phyloP scores from a whole-genome alignment of 2,329 filamentous ascomycete species.

The Talaromyces islandicus region DNA sequence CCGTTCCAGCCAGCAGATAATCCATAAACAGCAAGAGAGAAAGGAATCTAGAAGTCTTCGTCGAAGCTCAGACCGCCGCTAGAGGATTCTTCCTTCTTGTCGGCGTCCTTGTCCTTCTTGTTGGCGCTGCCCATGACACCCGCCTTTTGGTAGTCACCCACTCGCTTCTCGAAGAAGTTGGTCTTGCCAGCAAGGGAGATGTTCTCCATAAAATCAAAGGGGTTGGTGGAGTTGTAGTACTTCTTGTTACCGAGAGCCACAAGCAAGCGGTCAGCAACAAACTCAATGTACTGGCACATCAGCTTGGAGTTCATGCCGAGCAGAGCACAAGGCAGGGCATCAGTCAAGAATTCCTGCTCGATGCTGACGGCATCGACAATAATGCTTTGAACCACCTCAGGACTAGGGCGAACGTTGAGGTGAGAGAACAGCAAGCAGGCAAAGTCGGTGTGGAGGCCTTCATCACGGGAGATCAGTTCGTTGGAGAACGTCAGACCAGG shows the following conservation, averaged over 20 bases:
- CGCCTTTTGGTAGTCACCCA: conserved; percentile 98
- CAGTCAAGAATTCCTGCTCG: conserved; percentile 96
- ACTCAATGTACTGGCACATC: conserved; percentile 99
- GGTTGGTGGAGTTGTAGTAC: conserved; percentile 86
- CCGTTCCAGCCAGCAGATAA: not conserved
- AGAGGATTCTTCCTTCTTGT: conserved; percentile 25
- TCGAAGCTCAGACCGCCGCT: conserved; percentile 85
- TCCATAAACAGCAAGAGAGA: not conserved
- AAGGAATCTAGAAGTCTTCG: conserved; percentile 76
- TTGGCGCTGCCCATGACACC: conserved; percentile 94
- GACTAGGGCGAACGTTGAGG: conserved; percentile 81
- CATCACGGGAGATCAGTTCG: conserved; percentile 98
- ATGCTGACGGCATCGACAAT: conserved; percentile 91
- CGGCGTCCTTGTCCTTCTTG: conserved; percentile 54
- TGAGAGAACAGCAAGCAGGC: conserved; percentile 97
- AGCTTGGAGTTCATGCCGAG: conserved; percentile 96
- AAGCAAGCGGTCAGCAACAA: conserved; percentile 92
- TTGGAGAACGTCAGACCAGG: conserved; percentile 98
- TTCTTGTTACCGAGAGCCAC: conserved; percentile 91
- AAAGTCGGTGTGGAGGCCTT: conserved; percentile 99
- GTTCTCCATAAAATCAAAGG: conserved; percentile 99
- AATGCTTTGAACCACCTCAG: conserved; percentile 74
- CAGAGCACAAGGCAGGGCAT: conserved; percentile 85
- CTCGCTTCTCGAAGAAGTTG: conserved; percentile 99
- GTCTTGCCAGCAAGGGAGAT: conserved; percentile 98